Evolutionary conservation across 805 yeast species (phyloP).

Genomic region (Starmerella tilneyi): DNA sequence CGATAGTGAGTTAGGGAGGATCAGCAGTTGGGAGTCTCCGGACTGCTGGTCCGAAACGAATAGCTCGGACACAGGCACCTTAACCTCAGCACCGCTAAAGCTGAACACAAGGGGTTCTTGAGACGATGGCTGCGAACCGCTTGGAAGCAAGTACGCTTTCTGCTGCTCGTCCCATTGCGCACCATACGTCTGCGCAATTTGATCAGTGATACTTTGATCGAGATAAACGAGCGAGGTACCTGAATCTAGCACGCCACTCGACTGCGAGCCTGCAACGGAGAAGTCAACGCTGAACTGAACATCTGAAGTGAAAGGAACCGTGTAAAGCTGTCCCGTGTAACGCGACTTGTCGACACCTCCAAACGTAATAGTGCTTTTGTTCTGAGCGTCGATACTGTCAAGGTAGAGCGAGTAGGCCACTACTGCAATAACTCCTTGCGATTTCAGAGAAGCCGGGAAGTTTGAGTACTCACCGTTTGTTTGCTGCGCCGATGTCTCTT

Average conservation of each 20-base stretch:
- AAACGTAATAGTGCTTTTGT: slow-evolving; percentile 31
- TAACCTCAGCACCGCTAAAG: slow-evolving; percentile 21
- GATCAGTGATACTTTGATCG: slow-evolving; percentile 27
- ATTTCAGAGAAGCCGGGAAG: slow-evolving; percentile 31
- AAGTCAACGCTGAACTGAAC: slow-evolving; percentile 16
- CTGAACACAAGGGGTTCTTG: slow-evolving; percentile 13
- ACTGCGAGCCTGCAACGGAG: slow-evolving; percentile 10
- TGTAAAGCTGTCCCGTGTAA: slow-evolving; percentile 39
- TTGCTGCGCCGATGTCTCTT: slow-evolving; percentile 11
- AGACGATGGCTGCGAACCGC: slow-evolving; percentile 2
- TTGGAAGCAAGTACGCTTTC: slow-evolving; percentile 10
- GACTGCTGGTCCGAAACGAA: slow-evolving; percentile 18
- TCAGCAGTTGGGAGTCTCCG: slow-evolving; percentile 6
- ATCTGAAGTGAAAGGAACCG: slow-evolving; percentile 14
- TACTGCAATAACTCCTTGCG: slow-evolving; percentile 35
- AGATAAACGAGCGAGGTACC: slow-evolving; percentile 44
- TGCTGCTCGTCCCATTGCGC: slow-evolving; percentile 8
- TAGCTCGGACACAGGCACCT: slow-evolving; percentile 26
- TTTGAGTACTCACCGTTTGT: slow-evolving; percentile 25
- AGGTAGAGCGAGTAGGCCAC: slow-evolving; percentile 41
- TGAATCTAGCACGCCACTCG: slow-evolving; percentile 37
- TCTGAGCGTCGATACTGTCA: slow-evolving; percentile 27
- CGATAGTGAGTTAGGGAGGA: slow-evolving; percentile 20
- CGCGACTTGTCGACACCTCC: slow-evolving; percentile 62
- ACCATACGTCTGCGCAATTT: slow-evolving; percentile 16